A percentile compares a stretch with the other conserved stretches of the same genome.
These are phyloP conservation scores for Cucumis sativus DNA, from an alignment of 306 rosid species.

Conservation along the genomic window Cucumber_9930_V3 NC_026655.2:1893001-1893500, in stretches of 20 bases:
- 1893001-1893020: not conserved
- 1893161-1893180: not conserved
- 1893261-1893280: not conserved
- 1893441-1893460: not conserved
- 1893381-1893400: not conserved
- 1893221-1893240: not conserved
- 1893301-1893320: not conserved
- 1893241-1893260: not conserved
- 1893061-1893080: not conserved
- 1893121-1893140: not conserved
- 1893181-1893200: not conserved
- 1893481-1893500: not conserved
- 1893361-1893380: not conserved
- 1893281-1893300: not conserved
- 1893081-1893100: not conserved
- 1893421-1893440: not conserved
- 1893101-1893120: not conserved
- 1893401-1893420: not conserved
- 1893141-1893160: not conserved
- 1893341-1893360: not conserved
- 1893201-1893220: not conserved
- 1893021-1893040: not conserved
- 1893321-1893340: not conserved
- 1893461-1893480: not conserved
- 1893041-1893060: not conserved